phyloP scores from a whole-genome alignment of 2,329 filamentous ascomycete species.

The Hypoxylon sp. region DNA sequence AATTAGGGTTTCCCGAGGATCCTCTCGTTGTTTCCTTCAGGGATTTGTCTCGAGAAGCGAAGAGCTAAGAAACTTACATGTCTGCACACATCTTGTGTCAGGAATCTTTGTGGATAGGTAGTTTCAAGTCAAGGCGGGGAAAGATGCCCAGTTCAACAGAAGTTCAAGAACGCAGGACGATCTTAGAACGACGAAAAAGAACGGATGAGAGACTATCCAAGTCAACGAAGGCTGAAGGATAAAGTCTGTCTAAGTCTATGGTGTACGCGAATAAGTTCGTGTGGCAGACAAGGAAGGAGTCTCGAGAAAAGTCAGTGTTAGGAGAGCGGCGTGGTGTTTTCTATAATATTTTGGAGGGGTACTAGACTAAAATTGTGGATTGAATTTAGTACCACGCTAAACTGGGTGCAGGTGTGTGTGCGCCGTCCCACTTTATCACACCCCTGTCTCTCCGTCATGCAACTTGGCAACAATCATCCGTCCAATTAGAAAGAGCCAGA shows the following conservation, averaged over 20 bases:
- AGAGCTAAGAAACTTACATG: constrained; percentile 41
- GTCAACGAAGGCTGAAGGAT: constrained; percentile 44
- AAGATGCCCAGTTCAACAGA: constrained; percentile 23
- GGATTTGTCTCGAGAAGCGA: not conserved
- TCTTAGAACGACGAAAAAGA: constrained; percentile 40
- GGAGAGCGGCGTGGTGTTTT: constrained; percentile 42
- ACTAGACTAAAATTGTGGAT: constrained; percentile 42
- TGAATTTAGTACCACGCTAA: constrained; percentile 31
- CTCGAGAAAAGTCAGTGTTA: constrained; percentile 26
- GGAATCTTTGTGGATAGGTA: constrained; percentile 15
- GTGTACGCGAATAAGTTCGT: constrained; percentile 32
- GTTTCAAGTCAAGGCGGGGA: constrained; percentile 37
- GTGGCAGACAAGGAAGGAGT: constrained; percentile 39
- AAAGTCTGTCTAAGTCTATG: constrained; percentile 43
- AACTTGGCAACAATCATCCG: constrained; percentile 46
- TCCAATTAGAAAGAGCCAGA: constrained; percentile 35
- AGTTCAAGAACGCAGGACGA: constrained; percentile 21
- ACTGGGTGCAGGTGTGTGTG: constrained; percentile 35
- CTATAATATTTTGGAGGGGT: constrained; percentile 47
- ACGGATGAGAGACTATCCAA: constrained; percentile 47
- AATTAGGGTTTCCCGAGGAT: constrained; percentile 21
- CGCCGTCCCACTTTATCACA: constrained; percentile 34
- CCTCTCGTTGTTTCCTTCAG: not conserved
- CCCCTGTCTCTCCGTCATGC: constrained; percentile 45
- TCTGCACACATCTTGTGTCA: constrained; percentile 45